Conservation (phyloP, 768 basidiomycete species). For the Boletus subparvulus region DNA sequence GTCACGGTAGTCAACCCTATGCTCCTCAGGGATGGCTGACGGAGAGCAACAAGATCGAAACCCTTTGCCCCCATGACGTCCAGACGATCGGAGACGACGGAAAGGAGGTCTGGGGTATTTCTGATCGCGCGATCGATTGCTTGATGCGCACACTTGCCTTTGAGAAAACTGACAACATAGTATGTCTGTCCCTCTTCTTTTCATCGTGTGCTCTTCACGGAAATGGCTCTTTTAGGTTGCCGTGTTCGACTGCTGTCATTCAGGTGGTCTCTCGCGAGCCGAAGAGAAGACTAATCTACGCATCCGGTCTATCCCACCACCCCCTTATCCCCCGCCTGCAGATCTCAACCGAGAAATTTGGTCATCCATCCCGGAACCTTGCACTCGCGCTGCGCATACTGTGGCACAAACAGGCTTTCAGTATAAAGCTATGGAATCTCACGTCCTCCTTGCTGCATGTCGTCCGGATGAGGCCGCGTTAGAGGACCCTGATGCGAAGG, state of each 20-base stretch:
- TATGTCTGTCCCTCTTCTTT: neutral
- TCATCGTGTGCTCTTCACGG: neutral
- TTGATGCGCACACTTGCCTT: conserved; percentile 16
- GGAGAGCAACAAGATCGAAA: conserved; percentile 11
- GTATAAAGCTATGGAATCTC: conserved; percentile 21
- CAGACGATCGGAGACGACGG: conserved; percentile 6
- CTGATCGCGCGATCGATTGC: conserved; percentile 14
- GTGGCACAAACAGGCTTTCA: conserved; percentile 8
- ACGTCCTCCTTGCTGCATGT: conserved; percentile 24
- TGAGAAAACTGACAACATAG: conserved; percentile 21
- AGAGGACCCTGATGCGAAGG: conserved; percentile 8
- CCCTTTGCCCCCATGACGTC: conserved; percentile 13
- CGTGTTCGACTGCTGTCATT: conserved; percentile 23
- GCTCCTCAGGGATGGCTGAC: conserved; percentile 22
- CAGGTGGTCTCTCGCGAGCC: conserved; percentile 18
- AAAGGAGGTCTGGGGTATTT: conserved; percentile 8
- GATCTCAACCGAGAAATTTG: conserved; percentile 13
- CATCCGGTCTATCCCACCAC: conserved; percentile 10
- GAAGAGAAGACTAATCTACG: neutral
- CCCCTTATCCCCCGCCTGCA: conserved; percentile 10
- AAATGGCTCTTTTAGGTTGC: conserved; percentile 4
- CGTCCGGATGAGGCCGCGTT: conserved; percentile 12
- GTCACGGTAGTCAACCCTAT: conserved; percentile 10
- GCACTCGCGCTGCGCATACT: conserved; percentile 8
- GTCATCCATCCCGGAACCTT: conserved; percentile 1